These are phyloP conservation scores for Erodium moschatum DNA, from an alignment of 441 rosid genomes.

Conservation along the genomic window DNA sequence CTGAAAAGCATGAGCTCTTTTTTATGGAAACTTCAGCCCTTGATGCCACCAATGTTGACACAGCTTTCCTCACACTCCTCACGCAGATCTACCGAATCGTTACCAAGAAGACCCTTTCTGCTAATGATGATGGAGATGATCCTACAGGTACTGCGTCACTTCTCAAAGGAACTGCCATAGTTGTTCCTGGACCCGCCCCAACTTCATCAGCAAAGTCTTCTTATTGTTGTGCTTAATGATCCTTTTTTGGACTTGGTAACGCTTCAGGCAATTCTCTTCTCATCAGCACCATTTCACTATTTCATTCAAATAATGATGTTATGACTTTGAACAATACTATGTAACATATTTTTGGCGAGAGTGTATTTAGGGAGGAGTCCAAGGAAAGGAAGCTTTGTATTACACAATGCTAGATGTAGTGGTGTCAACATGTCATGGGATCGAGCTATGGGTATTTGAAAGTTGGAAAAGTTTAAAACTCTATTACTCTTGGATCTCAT, in stretches of 20 bases:
- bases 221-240: slow-evolving; percentile 29
- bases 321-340: not conserved
- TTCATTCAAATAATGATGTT: not conserved
- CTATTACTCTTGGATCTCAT: no score
- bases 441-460: no score
- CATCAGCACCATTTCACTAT: not conserved
- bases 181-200: slow-evolving; percentile 39
- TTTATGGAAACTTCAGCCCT: slow-evolving; percentile 59
- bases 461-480: no score
- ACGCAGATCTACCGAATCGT: slow-evolving; percentile 44
- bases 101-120: slow-evolving; percentile 37
- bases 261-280: slow-evolving; percentile 13
- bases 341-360: not conserved
- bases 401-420: no score
- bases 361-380: no score
- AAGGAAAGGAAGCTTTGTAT: no score
- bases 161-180: slow-evolving; percentile 42
- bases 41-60: slow-evolving; percentile 45
- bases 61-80: slow-evolving; percentile 40
- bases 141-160: slow-evolving; percentile 37
- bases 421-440: no score
- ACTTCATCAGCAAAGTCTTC: slow-evolving; percentile 22
- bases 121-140: slow-evolving; percentile 42
- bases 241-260: no score
- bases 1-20: slow-evolving; percentile 40